Percentiles rank a stretch among this genome's conserved stretches.
Conservation (phyloP, 2,329 filamentous ascomycete species). For the Fusarium oxysporum region DNA sequence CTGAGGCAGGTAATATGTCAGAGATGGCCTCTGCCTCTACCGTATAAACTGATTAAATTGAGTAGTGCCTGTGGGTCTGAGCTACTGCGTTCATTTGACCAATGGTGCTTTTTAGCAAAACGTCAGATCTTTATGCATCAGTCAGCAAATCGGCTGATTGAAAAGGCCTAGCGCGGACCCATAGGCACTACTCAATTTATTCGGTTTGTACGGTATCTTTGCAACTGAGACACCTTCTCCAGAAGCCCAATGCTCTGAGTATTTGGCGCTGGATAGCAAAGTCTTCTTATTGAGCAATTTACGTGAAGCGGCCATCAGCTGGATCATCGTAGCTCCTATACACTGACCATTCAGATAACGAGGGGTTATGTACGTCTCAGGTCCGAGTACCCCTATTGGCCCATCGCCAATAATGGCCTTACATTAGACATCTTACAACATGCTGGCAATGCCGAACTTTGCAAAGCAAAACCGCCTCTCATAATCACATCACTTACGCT, state of each 20-base stretch:
- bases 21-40: not conserved
- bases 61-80: too few relatives aligned
- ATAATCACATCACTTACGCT: not conserved
- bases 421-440: not conserved
- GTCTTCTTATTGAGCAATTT: not conserved
- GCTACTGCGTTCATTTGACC: too few relatives aligned
- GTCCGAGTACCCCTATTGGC: not conserved
- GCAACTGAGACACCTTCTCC: not conserved
- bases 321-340: not conserved
- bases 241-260: not conserved
- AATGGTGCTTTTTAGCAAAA: too few relatives aligned
- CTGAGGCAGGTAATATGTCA: not conserved
- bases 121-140: too few relatives aligned
- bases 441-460: not conserved
- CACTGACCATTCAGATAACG: not conserved
- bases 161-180: too few relatives aligned
- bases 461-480: not conserved
- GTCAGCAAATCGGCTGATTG: too few relatives aligned
- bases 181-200: too few relatives aligned
- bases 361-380: not conserved
- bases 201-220: not conserved
- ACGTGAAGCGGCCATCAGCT: not conserved
- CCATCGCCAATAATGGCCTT: not conserved
- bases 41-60: too few relatives aligned
- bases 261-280: not conserved